phyloP scores from a whole-genome alignment of 208 protist species.

The Leishmania braziliensis region DNA sequence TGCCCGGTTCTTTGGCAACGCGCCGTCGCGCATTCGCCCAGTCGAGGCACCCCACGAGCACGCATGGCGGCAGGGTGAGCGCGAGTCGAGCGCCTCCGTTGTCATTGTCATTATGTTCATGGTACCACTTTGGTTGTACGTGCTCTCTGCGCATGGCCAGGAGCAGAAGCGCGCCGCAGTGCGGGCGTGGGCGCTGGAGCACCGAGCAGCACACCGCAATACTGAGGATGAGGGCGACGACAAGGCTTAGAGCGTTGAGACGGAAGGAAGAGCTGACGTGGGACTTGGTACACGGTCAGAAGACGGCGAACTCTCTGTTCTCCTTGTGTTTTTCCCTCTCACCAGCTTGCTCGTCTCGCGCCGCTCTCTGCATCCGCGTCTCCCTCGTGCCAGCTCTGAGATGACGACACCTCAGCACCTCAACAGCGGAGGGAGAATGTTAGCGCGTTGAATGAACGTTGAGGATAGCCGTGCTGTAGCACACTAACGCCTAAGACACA shows the following conservation, averaged over 20 bases:
- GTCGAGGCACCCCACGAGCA: constrained; percentile 44
- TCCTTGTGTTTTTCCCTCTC: not conserved
- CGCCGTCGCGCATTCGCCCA: constrained; percentile 54
- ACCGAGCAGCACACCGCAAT: constrained; percentile 12
- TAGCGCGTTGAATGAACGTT: not conserved
- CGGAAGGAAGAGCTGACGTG: not conserved
- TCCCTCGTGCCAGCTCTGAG: not conserved
- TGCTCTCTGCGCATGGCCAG: constrained; percentile 39
- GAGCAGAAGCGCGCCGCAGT: constrained; percentile 39
- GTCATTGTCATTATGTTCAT: constrained; percentile 58
- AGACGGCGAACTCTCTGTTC: not conserved
- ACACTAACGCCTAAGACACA: not conserved
- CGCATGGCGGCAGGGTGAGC: constrained; percentile 47
- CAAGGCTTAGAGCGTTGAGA: not conserved
- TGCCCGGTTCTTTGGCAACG: constrained; percentile 43
- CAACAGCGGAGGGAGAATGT: not conserved
- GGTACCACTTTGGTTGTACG: constrained; percentile 56
- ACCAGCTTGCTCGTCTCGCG: not conserved
- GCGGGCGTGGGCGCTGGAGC: constrained; percentile 35
- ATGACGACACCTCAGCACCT: not conserved
- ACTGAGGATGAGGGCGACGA: not conserved
- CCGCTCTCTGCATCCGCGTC: not conserved
- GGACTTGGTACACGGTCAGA: no score
- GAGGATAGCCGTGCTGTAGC: not conserved
- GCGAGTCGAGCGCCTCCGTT: constrained; percentile 54